Evolutionary conservation across 2,329 filamentous ascomycete species (phyloP), one percentile per base, ranked within the genome.

Genomic region (Fusarium scirpi): DNA sequence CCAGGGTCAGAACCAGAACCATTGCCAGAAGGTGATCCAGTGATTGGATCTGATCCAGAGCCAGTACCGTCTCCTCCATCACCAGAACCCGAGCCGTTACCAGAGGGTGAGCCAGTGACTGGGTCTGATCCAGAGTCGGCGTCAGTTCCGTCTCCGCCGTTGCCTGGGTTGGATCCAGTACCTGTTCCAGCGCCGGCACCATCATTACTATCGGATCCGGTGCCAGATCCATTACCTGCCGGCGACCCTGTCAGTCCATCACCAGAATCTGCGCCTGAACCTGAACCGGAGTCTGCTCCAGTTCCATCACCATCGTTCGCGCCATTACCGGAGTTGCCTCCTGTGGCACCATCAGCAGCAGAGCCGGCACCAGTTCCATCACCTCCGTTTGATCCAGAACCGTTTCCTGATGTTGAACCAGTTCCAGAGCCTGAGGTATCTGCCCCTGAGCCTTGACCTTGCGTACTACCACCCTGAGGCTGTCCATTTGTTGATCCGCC

Each of bases 381-480:
- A 18, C 11, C 16, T 9, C 44, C 22, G 4, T 18, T 27, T 22
- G 58, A 61, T 5, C 25, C 48, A 11, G 53, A 27, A 15, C 40
- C 45, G 8, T 10, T 43, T 11, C 46, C 49, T 20, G 49, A 27
- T n/a, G 61, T 8, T 12, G 59, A 18, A 13, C n/a, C 44, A 12
- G 59, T 34, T 13, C 34, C 43, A 13, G 43, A 3, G 13, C 15
- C 30, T 13, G 43, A 12, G 2, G 15, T 9, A 20, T 34, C 43
- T 27, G 15, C 40, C 4, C 25, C 55, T 9, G 62, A 38, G 7
- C 55, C 55, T 22, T 49, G n/a, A 9, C 55, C 55, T 43, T 66
- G 62, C 22, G n/a, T 38, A n/a, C 61, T 53, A 1, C 62, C 62
- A 16, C 20, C 46, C 38, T 62, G 48, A 2, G 56, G 6, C 7